phyloP scores from a whole-genome alignment of 495 filamentous ascomycete genomes.

The Hypoxylon fuscum region DNA sequence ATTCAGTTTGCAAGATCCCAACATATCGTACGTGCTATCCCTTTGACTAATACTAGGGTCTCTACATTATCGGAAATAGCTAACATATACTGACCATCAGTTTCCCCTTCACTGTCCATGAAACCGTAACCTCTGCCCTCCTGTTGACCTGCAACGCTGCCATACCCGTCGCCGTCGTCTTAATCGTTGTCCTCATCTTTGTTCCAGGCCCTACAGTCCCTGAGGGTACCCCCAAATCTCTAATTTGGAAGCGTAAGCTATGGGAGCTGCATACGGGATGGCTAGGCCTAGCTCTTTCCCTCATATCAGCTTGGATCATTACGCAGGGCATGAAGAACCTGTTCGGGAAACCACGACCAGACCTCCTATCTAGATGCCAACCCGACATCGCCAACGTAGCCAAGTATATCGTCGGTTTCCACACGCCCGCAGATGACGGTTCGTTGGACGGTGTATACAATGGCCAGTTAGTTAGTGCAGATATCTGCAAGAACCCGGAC shows the following conservation, averaged over 20 bases:
- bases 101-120: conserved; percentile 78
- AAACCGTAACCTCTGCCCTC: conserved; percentile 71
- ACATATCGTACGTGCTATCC: conserved; percentile 52
- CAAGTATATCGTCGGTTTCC: conserved; percentile 54
- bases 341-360: conserved; percentile 85
- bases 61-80: too few species aligned
- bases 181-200: conserved; percentile 75
- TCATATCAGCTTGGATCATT: conserved; percentile 75
- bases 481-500: conserved; percentile 76
- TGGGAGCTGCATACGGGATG: conserved; percentile 89
- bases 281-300: conserved; percentile 74
- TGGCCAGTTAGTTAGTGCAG: conserved; percentile 67
- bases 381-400: conserved; percentile 59
- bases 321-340: conserved; percentile 87
- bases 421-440: conserved; percentile 49
- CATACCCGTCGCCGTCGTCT: conserved; percentile 71
- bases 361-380: conserved; percentile 76
- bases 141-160: conserved; percentile 65
- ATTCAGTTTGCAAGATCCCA: conserved; percentile 56
- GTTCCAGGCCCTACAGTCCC: conserved; percentile 69
- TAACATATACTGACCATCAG: conserved; percentile 66
- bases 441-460: conserved; percentile 43
- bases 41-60: conserved; percentile 55
- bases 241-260: conserved; percentile 76
- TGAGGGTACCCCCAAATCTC: conserved; percentile 68